Evolutionary conservation across 441 rosid species (phyloP).

Genomic region (Pelargonium fulgidum): DNA sequence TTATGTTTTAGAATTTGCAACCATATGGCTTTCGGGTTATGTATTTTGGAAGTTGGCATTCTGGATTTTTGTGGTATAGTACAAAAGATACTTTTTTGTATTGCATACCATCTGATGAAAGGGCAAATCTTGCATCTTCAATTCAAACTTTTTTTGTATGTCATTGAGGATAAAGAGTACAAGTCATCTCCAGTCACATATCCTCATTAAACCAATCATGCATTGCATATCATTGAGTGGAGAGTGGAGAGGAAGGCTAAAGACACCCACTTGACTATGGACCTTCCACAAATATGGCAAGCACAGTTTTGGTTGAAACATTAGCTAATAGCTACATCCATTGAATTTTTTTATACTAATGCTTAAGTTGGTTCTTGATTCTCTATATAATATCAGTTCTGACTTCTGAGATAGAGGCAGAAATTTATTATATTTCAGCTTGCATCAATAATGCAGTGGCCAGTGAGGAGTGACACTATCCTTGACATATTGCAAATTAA

Average conservation of each 20-base stretch:
- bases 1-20: background rate
- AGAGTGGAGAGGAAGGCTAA: constrained; percentile 11
- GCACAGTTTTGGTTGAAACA: constrained; percentile 4
- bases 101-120: constrained; percentile 5
- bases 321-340: background rate
- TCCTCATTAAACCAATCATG: constrained; percentile 13
- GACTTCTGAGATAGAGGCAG: constrained; percentile 8
- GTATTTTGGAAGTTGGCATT: constrained; percentile 5
- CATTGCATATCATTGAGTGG: constrained; percentile 9
- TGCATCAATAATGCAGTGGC: constrained; percentile 8
- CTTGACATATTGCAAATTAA: constrained; percentile 18
- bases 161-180: constrained; percentile 14
- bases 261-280: constrained; percentile 4
- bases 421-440: constrained; percentile 16
- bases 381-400: constrained; percentile 6
- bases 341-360: background rate
- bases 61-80: constrained; percentile 5
- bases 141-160: constrained; percentile 13
- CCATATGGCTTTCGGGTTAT: background rate
- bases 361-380: background rate
- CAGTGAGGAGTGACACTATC: constrained; percentile 20
- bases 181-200: constrained; percentile 7
- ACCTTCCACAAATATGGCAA: background rate
- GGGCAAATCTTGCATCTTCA: constrained; percentile 12
- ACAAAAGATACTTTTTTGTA: background rate